Percentiles rank a stretch among this genome's conserved stretches.
Conservation (phyloP, 1,139 yeast genomes). For the Lodderomyces orthopsilosis region DNA sequence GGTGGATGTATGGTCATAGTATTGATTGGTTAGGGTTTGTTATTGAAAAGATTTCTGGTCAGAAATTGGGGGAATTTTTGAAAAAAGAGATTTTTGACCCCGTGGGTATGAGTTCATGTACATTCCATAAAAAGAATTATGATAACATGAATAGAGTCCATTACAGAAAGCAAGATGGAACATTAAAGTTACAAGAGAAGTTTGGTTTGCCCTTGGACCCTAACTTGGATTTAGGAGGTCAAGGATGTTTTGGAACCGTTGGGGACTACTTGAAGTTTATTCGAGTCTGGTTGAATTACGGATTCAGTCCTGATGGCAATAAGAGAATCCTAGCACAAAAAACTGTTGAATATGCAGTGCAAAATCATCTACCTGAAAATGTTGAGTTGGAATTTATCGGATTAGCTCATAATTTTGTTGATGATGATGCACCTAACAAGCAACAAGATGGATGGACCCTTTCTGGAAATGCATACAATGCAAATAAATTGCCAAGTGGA, state of each 20-base stretch:
- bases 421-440: constrained; percentile 19
- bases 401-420: constrained; percentile 13
- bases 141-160: constrained; percentile 27
- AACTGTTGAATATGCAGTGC: constrained; percentile 31
- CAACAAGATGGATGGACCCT: constrained; percentile 80
- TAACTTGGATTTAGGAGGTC: constrained; percentile 47
- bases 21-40: constrained; percentile 55
- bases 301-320: constrained; percentile 40
- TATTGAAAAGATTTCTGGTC: constrained; percentile 42
- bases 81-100: constrained; percentile 41
- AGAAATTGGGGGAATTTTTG: constrained; percentile 40
- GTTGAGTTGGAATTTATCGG: constrained; percentile 19
- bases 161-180: constrained; percentile 19
- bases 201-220: constrained; percentile 25
- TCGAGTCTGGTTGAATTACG: constrained; percentile 46
- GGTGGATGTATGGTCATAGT: constrained; percentile 51
- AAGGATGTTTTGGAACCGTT: constrained; percentile 45
- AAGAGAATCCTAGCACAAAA: constrained; percentile 28
- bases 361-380: constrained; percentile 34
- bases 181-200: constrained; percentile 16
- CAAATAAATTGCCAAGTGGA: constrained; percentile 33
- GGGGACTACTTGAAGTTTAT: constrained; percentile 43
- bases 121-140: constrained; percentile 31
- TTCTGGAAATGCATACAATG: constrained; percentile 71
- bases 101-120: constrained; percentile 38